phyloP scores from a whole-genome alignment of 2,329 filamentous ascomycete genomes.

The Microsporum canis region DNA sequence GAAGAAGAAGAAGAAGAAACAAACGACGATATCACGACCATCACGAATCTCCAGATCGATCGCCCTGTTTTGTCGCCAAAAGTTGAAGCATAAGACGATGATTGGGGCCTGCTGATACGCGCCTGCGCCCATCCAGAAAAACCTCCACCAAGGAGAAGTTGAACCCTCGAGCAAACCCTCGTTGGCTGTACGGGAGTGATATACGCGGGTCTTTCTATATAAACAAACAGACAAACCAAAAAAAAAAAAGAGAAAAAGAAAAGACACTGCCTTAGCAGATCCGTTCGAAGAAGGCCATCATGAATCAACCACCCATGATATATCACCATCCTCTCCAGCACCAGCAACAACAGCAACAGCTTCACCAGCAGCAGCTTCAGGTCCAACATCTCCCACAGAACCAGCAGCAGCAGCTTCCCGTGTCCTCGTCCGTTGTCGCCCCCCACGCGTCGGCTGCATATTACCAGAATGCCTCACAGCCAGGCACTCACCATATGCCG shows the following conservation, averaged over 20 bases:
- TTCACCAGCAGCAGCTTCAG: not conserved
- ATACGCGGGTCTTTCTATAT: not conserved
- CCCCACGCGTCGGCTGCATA: constrained; percentile 4
- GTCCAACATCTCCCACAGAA: constrained; percentile 4
- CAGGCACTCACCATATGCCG: constrained; percentile 7
- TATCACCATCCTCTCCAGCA: constrained; percentile 18
- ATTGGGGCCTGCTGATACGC: constrained; percentile 1
- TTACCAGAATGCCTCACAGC: constrained; percentile 5
- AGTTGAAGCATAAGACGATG: not conserved
- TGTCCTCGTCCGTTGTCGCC: constrained; percentile 8
- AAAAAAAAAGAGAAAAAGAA: too few relatives aligned
- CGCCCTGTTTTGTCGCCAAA: not conserved
- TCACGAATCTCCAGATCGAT: not conserved
- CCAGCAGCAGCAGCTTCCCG: constrained; percentile 12
- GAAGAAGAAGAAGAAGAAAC: not conserved
- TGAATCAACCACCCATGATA: constrained; percentile 13
- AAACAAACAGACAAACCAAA: too few relatives aligned
- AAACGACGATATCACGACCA: not conserved
- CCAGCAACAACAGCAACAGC: constrained; percentile 4
- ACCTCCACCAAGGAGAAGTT: not conserved
- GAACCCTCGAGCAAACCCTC: not conserved
- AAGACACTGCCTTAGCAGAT: not conserved
- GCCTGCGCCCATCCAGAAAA: not conserved
- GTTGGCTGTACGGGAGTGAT: too few relatives aligned
- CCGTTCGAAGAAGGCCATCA: not conserved